phyloP scores from a whole-genome alignment of 768 basidiomycete species.

The Termitomyces titanicus region DNA sequence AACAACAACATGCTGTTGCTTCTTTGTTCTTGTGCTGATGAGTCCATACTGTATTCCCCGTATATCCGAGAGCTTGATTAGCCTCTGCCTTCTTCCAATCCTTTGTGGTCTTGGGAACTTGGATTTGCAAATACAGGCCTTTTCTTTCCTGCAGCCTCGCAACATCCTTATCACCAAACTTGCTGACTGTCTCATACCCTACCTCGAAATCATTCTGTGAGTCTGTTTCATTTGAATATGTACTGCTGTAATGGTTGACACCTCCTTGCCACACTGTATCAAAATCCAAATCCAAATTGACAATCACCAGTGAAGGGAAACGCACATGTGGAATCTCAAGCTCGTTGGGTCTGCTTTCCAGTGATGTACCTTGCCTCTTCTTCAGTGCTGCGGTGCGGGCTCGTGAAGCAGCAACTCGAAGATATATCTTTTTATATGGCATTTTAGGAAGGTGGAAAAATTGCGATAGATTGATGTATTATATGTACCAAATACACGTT shows the following conservation, averaged over 20 bases:
- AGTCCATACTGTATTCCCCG: conserved; percentile 3
- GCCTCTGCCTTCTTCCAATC: conserved; percentile 16
- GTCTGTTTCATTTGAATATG: neutral
- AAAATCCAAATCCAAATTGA: neutral
- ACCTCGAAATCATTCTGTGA: neutral
- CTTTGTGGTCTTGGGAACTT: neutral
- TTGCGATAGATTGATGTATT: no score
- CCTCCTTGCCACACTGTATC: neutral
- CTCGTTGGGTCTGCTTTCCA: neutral
- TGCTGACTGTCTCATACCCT: neutral
- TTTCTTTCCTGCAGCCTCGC: neutral
- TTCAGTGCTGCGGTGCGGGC: neutral
- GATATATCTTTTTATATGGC: neutral
- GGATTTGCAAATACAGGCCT: neutral
- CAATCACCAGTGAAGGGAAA: neutral
- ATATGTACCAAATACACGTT: no score
- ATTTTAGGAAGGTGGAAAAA: neutral
- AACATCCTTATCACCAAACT: neutral
- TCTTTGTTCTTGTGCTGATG: neutral
- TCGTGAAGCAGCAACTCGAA: neutral
- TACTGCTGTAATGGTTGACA: neutral
- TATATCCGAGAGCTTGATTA: conserved; percentile 14
- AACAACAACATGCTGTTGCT: no score
- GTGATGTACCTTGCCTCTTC: no score
- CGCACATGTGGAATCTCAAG: neutral